These are phyloP conservation scores for Fallopia convolvulus DNA, from an alignment of 148 eudicot species.

Conservation along the genomic window DNA sequence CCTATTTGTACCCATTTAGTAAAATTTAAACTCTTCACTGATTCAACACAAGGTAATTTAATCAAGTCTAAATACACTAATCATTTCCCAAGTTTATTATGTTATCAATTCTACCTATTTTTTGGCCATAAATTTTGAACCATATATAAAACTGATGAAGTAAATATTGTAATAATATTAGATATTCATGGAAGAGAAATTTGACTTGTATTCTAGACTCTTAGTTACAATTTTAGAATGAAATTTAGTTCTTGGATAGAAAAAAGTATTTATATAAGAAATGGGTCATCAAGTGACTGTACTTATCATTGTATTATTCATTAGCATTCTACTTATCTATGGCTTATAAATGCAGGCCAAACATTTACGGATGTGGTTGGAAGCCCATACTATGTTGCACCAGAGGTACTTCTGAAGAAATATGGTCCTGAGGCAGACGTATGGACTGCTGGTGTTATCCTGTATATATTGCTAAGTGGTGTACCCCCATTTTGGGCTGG, in stretches of 20 bases:
- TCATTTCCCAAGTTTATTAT: not conserved
- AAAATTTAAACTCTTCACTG: not conserved
- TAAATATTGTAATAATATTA: no score
- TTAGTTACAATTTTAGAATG: not conserved
- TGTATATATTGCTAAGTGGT: slow-evolving; percentile 92
- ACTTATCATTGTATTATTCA: not conserved
- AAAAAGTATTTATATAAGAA: not conserved
- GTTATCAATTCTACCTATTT: not conserved
- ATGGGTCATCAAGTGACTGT: not conserved
- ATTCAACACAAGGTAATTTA: not conserved
- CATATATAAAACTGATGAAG: not conserved
- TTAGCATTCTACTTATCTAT: not conserved
- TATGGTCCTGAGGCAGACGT: slow-evolving; percentile 97
- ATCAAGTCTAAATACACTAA: not conserved
- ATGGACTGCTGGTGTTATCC: slow-evolving; percentile 97
- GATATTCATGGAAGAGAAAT: not conserved
- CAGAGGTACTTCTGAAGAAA: slow-evolving; percentile 88
- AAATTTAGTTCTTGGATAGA: not conserved
- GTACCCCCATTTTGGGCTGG: slow-evolving; percentile 99
- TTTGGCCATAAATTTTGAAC: not conserved
- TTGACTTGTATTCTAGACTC: not conserved
- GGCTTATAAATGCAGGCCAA: slow-evolving; percentile 54
- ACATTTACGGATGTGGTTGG: slow-evolving; percentile 88
- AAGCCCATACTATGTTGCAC: slow-evolving; percentile 97
- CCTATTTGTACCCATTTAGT: not conserved